phyloP scores from a whole-genome alignment of 371 early-diverging fungal species.

The Mortierella polycephala region DNA sequence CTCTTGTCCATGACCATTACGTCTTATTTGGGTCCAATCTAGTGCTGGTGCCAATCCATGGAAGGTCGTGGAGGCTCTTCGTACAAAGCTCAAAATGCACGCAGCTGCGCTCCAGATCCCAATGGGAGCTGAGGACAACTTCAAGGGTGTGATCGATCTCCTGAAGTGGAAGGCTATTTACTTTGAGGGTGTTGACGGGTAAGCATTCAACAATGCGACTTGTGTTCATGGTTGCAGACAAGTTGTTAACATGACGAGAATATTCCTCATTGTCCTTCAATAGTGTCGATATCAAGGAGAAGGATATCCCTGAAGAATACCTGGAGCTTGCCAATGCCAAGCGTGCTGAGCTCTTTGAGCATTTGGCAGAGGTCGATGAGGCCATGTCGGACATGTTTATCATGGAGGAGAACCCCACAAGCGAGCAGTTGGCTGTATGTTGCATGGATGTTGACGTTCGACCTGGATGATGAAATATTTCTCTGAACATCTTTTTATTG shows the following conservation, averaged over 20 bases:
- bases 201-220: slow-evolving; percentile 5
- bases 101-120: slow-evolving; percentile 96
- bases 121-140: slow-evolving; percentile 91
- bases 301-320: slow-evolving; percentile 84
- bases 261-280: not conserved
- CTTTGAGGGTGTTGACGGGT: slow-evolving; percentile 92
- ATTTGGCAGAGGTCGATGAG: slow-evolving; percentile 90
- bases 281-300: slow-evolving; percentile 73
- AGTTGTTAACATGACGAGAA: not conserved
- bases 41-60: slow-evolving; percentile 94
- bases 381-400: slow-evolving; percentile 87
- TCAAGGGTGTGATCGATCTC: slow-evolving; percentile 95
- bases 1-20: not conserved
- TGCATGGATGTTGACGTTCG: not conserved
- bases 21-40: not conserved
- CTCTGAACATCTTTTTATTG: not conserved
- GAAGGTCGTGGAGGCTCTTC: slow-evolving; percentile 91
- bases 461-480: too few species aligned
- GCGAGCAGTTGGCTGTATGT: slow-evolving; percentile 68
- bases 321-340: slow-evolving; percentile 77
- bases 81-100: slow-evolving; percentile 87
- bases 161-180: slow-evolving; percentile 87
- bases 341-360: slow-evolving; percentile 83
- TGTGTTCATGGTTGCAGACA: not conserved
- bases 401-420: slow-evolving; percentile 78